Evolutionary conservation across 495 filamentous ascomycete species (phyloP), one percentile per base, ranked within the genome.

Genomic region (Halenospora varia): DNA sequence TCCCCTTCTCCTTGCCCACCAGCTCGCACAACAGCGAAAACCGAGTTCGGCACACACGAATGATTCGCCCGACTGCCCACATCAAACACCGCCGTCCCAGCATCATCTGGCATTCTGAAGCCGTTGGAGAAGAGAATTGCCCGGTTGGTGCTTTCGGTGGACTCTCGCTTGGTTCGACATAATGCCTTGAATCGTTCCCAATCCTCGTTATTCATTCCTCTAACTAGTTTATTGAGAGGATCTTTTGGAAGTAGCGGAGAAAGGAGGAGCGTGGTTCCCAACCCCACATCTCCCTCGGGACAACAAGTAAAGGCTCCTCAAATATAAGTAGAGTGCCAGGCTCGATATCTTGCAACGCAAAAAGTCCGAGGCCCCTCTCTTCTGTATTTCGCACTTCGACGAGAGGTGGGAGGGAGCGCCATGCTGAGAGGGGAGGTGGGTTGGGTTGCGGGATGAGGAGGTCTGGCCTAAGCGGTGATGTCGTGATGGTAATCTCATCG

Each of bases 1-100:
- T 19, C 18, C 6, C 44, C 44, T 9, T 40, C n/a, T 40, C 35
- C 35, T 40, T 40, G n/a, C n/a, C 35, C 35, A 40, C n/a, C 9
- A 40, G 35, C n/a, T n/a, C n/a, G n/a, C n/a, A n/a, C n/a, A n/a
- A n/a, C n/a, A 2, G 17, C 42, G 25, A 46, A 59, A 19, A 25
- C 13, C 8, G 47, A 44, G 45, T 65, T 65, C 4, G 62, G 52
- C 13, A 65, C 56, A 25, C 62, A 65, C 10, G 59, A 62, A 56
- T 65, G 62, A 24, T 65, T 65, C 44, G 62, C 59, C 13, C 62
- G 48, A 10, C 44, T 52, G 22, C 29, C 55, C 18, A 51, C 54
- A 24, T 65, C 56, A 40, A 65, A 65, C 8, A 65, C 44, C 0
- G 39, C 62, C 2, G 59, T 57, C 10, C 25, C 56, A 6, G 52